Base-by-base conservation (phyloP, 2,329 filamentous ascomycete genomes). In the Ceratocystis smalleyi region DNA sequence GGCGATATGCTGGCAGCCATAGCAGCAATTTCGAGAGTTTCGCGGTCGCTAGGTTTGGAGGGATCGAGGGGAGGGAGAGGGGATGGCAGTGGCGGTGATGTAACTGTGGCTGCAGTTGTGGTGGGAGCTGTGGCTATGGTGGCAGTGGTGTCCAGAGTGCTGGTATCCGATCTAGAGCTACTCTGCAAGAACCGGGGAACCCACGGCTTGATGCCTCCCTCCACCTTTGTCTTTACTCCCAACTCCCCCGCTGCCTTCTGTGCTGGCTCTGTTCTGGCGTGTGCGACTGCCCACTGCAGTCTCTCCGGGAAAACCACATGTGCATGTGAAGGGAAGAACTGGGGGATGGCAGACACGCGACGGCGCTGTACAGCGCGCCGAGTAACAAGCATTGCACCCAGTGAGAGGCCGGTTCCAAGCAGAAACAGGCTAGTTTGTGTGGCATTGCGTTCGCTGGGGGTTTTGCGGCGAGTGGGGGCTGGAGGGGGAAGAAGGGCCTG, bases 381-480 rank as follows among this genome's bases (percentile, higher is more conserved):
- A 1, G 89, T 88, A 35, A 95, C 77, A 64, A 86, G 72, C 1
- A 87, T 77, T 0, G 90, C 89, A 68, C 91, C 78, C 24, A 82
- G 77, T 68, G 95, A 81, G 75, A 95, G 95, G 64, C 83, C 79
- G 10, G 88, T 80, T 51, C 92, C 92, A 67, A 85, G 84, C 69
- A 86, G 78, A 74, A 94, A 86, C 66, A 96, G 75, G 27, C 83
- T 79, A 15, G 89, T 74, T 73, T 91, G 86, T 63, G 80, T 80
- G 61, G 81, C 72, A 49, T 78, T 81, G 70, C 83, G 81, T 61
- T 74, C 71, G 17, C 77, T 77, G 61, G 77, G 69, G 62, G 75
- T 45, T 55, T 67, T 68, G 67, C 62, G 49, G 35, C 32, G 67
- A 47, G 43, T 24, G 27, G 40, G 43, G 63, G 62, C 64, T 63